Base-by-base conservation (phyloP, 768 basidiomycete genomes). In the Russula dissimulans region DNA sequence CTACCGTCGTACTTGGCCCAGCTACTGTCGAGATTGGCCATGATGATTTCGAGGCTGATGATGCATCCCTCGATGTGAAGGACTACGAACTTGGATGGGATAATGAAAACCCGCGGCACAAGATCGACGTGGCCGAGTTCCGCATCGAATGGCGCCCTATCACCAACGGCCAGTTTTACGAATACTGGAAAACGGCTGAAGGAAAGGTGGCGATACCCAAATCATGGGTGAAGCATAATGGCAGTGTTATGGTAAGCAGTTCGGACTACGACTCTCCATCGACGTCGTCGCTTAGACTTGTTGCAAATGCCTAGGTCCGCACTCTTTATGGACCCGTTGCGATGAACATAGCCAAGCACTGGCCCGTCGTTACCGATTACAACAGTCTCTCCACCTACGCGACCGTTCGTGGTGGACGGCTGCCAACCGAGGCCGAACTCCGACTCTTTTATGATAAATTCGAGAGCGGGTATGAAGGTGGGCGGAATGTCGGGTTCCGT, bases 71-170 rank as follows among this genome's bases (percentile, higher is more conserved):
- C 5, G 62, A 64, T 26, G 70, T 80, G 46, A 69, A 72, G 17
- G 73, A 72, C 8, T 86, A 95, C 67, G 82, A 86, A 57, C 92
- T 90, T 71, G 93, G 94, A 0, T 94, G 95, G 97, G 97, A 99
- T 70, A 94, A 92, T 66, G 97, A 99, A 73, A 78, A 85, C 65
- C 91, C 94, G 2, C 75, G 76, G 63, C 75, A 85, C 26, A 69
- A 67, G 14, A 81, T 86, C n/a, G 64, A 78, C 0, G 84, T 97
- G 36, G 76, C 73, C 43, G 60, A 79, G 62, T 94, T 97, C 77
- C 79, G 77, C 66, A 86, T 97, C 43, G 86, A 87, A 44, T 87
- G 89, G 79, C 76, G 91, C 62, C 93, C 93, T 1, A 77, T 99
- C 39, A 91, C 87, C 57, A 99, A 98, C 64, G 85, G 84, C 10